Conservation (phyloP, 345 rosid species). For the Chamaenerion angustifolium region DNA sequence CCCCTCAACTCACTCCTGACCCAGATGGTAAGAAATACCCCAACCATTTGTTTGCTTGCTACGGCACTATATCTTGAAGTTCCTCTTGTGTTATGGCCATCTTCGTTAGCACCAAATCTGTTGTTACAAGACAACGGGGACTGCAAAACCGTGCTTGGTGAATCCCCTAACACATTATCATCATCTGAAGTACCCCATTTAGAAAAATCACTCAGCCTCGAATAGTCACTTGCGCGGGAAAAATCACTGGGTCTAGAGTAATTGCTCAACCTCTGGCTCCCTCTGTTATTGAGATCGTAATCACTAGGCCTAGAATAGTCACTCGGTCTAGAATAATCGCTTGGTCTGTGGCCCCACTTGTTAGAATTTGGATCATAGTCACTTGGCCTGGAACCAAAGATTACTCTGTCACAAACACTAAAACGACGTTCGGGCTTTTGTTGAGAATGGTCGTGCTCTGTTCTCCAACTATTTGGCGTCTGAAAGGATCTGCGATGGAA, state of each 20-base stretch:
- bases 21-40: constrained; percentile 89
- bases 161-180: constrained; percentile 78
- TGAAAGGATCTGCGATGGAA: constrained; percentile 89
- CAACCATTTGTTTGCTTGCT: constrained; percentile 96
- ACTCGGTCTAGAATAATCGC: constrained; percentile 34
- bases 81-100: constrained; percentile 50
- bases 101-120: constrained; percentile 45
- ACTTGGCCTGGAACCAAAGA: constrained; percentile 36
- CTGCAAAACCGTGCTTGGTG: constrained; percentile 66
- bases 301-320: constrained; percentile 32
- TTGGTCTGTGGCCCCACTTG: constrained; percentile 44
- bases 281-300: constrained; percentile 7
- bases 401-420: constrained; percentile 91
- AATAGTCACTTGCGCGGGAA: constrained; percentile 76
- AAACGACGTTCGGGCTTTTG: constrained; percentile 65
- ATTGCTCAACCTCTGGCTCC: constrained; percentile 13
- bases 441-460: constrained; percentile 69
- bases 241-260: constrained; percentile 54
- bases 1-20: constrained; percentile 79
- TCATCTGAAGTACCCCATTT: constrained; percentile 93
- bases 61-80: constrained; percentile 75
- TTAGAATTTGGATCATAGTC: constrained; percentile 53
- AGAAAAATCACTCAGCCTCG: constrained; percentile 82
- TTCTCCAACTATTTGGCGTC: constrained; percentile 73
- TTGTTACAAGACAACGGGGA: constrained; percentile 61